Conservation (phyloP, 148 eudicot species). For the Persicaria tinctoria region DNA sequence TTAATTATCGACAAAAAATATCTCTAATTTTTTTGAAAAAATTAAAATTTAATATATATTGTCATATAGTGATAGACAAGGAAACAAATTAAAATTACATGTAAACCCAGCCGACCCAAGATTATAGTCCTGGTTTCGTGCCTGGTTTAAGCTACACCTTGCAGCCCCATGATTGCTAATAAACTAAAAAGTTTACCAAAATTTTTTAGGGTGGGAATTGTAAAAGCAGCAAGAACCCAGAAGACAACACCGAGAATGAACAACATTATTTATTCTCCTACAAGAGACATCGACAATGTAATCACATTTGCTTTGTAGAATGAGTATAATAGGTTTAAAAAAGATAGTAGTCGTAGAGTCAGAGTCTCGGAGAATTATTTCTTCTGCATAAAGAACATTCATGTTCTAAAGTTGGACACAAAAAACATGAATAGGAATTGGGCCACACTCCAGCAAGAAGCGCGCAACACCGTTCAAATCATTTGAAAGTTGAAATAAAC, state of each 20-base stretch:
- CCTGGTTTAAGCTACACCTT: neutral
- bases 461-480: neutral
- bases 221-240: neutral
- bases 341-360: no score
- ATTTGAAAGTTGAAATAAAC: no score
- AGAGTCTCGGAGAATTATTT: no score
- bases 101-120: no score
- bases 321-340: no score
- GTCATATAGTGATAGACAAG: no score
- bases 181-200: neutral
- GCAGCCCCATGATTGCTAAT: neutral
- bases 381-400: neutral
- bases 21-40: no score
- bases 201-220: neutral
- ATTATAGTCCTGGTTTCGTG: no score
- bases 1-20: no score
- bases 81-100: no score
- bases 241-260: neutral
- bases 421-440: neutral
- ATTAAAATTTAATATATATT: no score
- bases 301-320: neutral
- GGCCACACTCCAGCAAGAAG: neutral
- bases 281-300: neutral
- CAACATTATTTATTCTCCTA: neutral
- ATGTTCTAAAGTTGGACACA: neutral